Conservation (phyloP, 169 alveolate species). For the Eimeria tenella region DNA sequence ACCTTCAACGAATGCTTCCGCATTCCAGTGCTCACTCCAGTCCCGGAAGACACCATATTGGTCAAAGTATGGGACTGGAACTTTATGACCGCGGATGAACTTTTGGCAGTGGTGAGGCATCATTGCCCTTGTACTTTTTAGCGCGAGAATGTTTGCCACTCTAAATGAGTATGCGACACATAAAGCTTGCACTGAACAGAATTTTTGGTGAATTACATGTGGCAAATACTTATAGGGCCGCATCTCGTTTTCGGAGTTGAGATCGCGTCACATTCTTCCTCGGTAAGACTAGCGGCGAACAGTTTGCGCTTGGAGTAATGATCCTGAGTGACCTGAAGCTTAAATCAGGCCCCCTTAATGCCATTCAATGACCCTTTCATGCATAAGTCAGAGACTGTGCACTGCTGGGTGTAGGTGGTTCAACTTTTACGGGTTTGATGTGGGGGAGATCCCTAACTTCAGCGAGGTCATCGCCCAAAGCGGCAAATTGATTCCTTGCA, state of each 20-base stretch:
- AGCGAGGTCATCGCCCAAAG: slow-evolving; percentile 74
- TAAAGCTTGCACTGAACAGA: no score
- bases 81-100: slow-evolving; percentile 80
- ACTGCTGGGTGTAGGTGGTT: slow-evolving; percentile 87
- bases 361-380: no score
- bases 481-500: slow-evolving; percentile 82
- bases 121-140: background rate
- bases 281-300: slow-evolving; percentile 80
- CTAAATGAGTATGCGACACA: no score
- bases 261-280: slow-evolving; percentile 81
- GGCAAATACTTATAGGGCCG: slow-evolving; percentile 63
- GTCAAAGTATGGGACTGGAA: slow-evolving; percentile 93
- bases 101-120: slow-evolving; percentile 73
- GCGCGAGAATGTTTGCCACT: background rate
- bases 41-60: slow-evolving; percentile 91
- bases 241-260: slow-evolving; percentile 78
- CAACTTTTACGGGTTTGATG: slow-evolving; percentile 91
- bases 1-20: slow-evolving; percentile 94
- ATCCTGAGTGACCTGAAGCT: slow-evolving; percentile 19
- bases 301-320: slow-evolving; percentile 83
- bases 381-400: no score
- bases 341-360: background rate
- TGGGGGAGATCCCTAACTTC: slow-evolving; percentile 81
- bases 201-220: no score
- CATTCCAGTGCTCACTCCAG: slow-evolving; percentile 93